These are phyloP conservation scores for Plasmodium falciparum DNA, from an alignment of 169 alveolate species.

Conservation along the genomic window DNA sequence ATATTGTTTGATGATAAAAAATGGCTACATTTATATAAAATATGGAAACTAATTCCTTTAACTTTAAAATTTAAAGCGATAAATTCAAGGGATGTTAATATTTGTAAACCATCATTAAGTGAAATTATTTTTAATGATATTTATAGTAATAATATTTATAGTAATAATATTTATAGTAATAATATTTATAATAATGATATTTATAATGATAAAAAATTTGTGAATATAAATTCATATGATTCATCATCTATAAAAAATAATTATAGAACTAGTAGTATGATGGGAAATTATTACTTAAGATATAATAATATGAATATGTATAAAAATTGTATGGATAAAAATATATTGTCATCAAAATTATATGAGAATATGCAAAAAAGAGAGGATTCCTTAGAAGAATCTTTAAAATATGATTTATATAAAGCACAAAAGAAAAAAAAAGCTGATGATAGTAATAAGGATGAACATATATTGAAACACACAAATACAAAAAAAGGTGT, in stretches of 20 bases:
- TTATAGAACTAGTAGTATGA: constrained; percentile 6
- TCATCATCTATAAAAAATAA: constrained; percentile 11
- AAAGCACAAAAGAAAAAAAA: neutral
- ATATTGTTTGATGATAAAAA: constrained; percentile 60
- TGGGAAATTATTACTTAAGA: neutral
- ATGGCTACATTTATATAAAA: constrained; percentile 60
- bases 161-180: neutral
- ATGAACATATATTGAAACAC: neutral
- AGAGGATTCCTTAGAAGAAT: constrained; percentile 2
- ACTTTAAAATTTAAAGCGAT: constrained; percentile 69
- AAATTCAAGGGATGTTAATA: constrained; percentile 28
- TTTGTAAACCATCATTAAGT: constrained; percentile 56
- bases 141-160: neutral
- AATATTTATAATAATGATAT: neutral
- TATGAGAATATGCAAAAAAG: constrained; percentile 5
- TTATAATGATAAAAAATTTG: neutral
- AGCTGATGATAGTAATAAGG: neutral
- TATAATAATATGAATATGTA: neutral
- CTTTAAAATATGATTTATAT: constrained; percentile 5
- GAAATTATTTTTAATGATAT: constrained; percentile 43
- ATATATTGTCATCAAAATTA: neutral
- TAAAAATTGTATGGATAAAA: neutral
- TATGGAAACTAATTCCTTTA: constrained; percentile 57
- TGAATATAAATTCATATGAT: neutral
- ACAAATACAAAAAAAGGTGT: neutral